Evolutionary conservation across 306 rosid species (phyloP).

Genomic region (Lablab purpureus): DNA sequence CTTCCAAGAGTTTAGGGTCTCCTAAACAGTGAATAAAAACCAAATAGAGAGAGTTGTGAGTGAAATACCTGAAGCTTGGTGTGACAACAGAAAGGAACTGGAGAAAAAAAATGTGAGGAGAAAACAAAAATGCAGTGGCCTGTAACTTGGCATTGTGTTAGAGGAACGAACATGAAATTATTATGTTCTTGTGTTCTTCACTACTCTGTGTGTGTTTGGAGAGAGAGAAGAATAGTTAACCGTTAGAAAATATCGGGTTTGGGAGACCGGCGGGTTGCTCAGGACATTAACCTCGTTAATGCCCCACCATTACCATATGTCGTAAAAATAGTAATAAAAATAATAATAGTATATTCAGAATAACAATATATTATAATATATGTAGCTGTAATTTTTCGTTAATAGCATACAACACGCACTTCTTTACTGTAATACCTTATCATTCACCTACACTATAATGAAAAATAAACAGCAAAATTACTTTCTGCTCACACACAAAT

Average conservation of each 20-base stretch:
- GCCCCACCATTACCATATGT: constrained; percentile 54
- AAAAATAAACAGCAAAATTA: too few relatives aligned
- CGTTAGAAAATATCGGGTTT: constrained; percentile 36
- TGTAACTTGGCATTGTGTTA: constrained; percentile 39
- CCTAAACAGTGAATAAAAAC: neutral
- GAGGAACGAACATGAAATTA: constrained; percentile 9
- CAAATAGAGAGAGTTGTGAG: neutral
- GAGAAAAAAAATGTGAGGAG: constrained; percentile 43
- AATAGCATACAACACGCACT: neutral
- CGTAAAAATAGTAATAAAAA: constrained; percentile 32
- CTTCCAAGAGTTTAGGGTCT: neutral
- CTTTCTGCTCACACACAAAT: neutral
- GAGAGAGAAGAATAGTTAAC: constrained; percentile 37
- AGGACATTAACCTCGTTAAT: constrained; percentile 44
- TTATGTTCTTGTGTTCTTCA: constrained; percentile 10
- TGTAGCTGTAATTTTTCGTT: neutral
- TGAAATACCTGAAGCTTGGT: constrained; percentile 43
- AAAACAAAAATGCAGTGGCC: constrained; percentile 43
- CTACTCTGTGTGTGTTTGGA: constrained; percentile 10
- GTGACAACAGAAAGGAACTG: constrained; percentile 33
- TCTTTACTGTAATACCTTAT: neutral
- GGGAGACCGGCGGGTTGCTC: neutral
- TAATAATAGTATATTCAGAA: neutral
- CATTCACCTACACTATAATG: neutral
- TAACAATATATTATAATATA: neutral